Base-by-base conservation (phyloP, 2,329 filamentous ascomycete genomes). In the Fusarium graminum region DNA sequence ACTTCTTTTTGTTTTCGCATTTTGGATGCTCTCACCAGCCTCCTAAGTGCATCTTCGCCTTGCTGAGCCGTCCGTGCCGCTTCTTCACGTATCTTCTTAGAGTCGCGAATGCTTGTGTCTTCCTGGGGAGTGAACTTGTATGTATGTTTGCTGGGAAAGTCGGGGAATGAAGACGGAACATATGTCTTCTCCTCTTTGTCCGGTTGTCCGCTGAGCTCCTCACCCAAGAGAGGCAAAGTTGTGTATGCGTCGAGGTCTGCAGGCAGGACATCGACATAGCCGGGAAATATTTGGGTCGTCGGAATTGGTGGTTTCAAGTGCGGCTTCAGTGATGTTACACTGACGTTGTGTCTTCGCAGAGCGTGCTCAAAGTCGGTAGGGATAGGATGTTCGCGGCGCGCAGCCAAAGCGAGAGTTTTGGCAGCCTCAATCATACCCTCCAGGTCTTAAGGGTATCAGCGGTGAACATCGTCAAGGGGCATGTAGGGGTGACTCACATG, bases 1-100 rank as follows among this genome's bases (percentile, higher is more conserved):
- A 88, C 83, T 70, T 89, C 87, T 73, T 89, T 89, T 68, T 89
- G 86, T 67, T 86, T 87, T 47, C 87, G 85, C 68, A 87, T 84
- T 75, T 90, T 90, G 54, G 85, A 86, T 17, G 88, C 86, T 22
- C 86, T 82, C 28, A 88, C 84, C 17, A 90, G 78, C 9, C 84
- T 79, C 28, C 88, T 79, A 5, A 90, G 78, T 2, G 88, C 88
- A 61, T 87, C 85, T 72, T 90, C 88, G 4, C 85, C 87, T 63
- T 88, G 86, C 67, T 87, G 84, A 10, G 87, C 86, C 43, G 86
- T 85, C 52, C 84, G 80, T 2, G 86, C 83, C 2, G 87, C 87
- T 39, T 88, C 85, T 52, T 87, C 83, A 25, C 87, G 82, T 42
- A 88, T 85, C 73, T 85, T 86, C 69, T 87, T 83, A 0, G 85